Percentiles rank a stretch among this genome's conserved stretches.
Evolutionary conservation across 2,329 filamentous ascomycete species (phyloP).

Genomic region (Botryotinia globosa): DNA sequence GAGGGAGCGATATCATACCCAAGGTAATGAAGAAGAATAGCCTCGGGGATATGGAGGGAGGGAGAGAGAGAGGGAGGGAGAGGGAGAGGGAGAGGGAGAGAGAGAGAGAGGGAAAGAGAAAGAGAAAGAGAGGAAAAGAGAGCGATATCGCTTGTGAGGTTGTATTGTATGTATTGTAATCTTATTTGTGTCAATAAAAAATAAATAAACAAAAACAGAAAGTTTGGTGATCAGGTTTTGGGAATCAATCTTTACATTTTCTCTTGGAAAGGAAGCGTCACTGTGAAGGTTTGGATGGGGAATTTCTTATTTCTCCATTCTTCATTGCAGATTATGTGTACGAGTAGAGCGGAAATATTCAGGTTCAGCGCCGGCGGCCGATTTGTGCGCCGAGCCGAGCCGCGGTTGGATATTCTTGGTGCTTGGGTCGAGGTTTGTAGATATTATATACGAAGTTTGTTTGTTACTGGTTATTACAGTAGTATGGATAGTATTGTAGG

Average conservation of each 20-base stretch:
- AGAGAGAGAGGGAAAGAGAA: neutral
- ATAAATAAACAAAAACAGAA: neutral
- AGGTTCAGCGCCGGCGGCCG: neutral
- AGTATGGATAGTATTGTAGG: no score
- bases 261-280: neutral
- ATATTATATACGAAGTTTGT: no score
- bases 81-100: neutral
- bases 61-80: neutral
- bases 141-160: conserved; percentile 2
- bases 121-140: neutral
- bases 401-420: neutral
- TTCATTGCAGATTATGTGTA: no score
- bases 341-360: neutral
- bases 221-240: neutral
- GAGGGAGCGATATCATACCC: neutral
- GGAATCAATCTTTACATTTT: neutral
- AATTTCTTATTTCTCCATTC: no score
- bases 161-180: neutral
- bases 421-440: neutral
- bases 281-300: no score
- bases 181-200: no score
- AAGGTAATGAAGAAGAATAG: neutral
- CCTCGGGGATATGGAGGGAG: neutral
- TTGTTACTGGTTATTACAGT: neutral
- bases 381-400: neutral